Evolutionary conservation across 208 protist species (phyloP), one percentile per base, ranked within the genome.

Genomic region (Leishmania turanica): DNA sequence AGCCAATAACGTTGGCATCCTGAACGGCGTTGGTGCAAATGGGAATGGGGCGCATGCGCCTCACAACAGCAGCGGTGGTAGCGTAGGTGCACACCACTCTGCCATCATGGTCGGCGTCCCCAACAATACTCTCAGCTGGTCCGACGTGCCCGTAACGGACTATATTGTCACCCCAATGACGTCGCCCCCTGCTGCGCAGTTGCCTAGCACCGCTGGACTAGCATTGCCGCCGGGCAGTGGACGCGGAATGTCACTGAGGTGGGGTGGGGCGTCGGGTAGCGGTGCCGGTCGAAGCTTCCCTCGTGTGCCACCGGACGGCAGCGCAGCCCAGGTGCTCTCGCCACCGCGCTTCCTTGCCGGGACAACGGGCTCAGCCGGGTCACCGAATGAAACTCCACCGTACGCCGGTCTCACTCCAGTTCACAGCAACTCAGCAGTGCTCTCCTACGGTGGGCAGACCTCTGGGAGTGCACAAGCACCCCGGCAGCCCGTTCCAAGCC

Each of bases 101-200:
- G 8, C 34, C 74, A 24, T 66, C 34, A 45, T 58, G 24, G 34
- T 24, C 54, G 34, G 49, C 7, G 71, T 68, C 62, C 58, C 71
- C 31, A 78, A 64, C 71, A 81, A 21, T 54, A 40, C 45, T 15
- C 19, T 79, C 49, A 75, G 45, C 51, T 85, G 77, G 77, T 79
- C 70, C 2, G 82, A 85, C 53, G 42, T 70, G 13, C 71, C 56
- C 21, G 47, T 31, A 42, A 79, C 42, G 8, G 82, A 85, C 1
- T 85, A 69, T 58, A 53, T 82, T 42, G 70, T 70, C 65, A 81
- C 82, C 6, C 82, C 82, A 0, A 51, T 51, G 37, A 71, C 51
- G 53, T 85, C 82, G 17, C 77, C 73, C 1, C 64, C 54, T 53
- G 60, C 53, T 73, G 51, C 64, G 42, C 82, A 85, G 31, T 49